Conservation (phyloP, 208 protist genomes). For the Wallacemonas collosoma region DNA sequence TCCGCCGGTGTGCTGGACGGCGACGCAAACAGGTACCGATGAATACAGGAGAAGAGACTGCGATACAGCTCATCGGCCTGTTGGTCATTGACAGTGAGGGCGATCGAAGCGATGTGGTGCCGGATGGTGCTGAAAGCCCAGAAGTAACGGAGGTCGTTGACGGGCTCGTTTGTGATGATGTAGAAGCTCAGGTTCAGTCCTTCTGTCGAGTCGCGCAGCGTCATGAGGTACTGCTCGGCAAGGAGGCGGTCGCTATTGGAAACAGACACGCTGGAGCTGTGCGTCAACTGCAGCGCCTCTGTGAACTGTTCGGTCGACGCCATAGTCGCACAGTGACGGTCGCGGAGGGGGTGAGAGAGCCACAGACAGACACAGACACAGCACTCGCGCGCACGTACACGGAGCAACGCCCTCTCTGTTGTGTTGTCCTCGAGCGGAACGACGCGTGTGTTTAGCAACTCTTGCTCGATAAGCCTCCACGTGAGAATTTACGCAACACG, state of each 20-base stretch:
- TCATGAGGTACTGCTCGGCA: conserved; percentile 78
- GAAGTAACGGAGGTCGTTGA: conserved; percentile 64
- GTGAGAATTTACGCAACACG: too few relatives aligned
- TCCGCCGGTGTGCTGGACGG: conserved; percentile 29
- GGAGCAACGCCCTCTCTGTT: too few relatives aligned
- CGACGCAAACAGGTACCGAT: conserved; percentile 53
- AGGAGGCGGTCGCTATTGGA: conserved; percentile 37
- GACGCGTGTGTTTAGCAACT: too few relatives aligned
- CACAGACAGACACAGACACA: too few relatives aligned
- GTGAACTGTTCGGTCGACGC: conserved; percentile 54
- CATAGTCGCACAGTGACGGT: neutral
- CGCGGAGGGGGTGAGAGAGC: neutral
- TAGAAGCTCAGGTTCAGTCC: conserved; percentile 72
- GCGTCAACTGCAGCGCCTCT: conserved; percentile 61
- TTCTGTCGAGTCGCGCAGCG: conserved; percentile 51
- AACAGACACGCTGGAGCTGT: conserved; percentile 43
- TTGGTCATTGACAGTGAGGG: conserved; percentile 27
- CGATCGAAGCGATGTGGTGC: conserved; percentile 55
- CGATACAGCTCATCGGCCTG: conserved; percentile 66
- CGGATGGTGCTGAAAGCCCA: conserved; percentile 88
- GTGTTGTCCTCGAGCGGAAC: too few relatives aligned
- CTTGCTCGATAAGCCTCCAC: too few relatives aligned
- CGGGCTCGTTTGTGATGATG: conserved; percentile 67
- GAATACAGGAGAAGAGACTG: conserved; percentile 70
- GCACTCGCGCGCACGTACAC: too few relatives aligned